Percentiles rank a stretch among this genome's conserved stretches.
phyloP scores from a whole-genome alignment of 2,329 filamentous ascomycete genomes.

The Thielaviopsis euricoi region DNA sequence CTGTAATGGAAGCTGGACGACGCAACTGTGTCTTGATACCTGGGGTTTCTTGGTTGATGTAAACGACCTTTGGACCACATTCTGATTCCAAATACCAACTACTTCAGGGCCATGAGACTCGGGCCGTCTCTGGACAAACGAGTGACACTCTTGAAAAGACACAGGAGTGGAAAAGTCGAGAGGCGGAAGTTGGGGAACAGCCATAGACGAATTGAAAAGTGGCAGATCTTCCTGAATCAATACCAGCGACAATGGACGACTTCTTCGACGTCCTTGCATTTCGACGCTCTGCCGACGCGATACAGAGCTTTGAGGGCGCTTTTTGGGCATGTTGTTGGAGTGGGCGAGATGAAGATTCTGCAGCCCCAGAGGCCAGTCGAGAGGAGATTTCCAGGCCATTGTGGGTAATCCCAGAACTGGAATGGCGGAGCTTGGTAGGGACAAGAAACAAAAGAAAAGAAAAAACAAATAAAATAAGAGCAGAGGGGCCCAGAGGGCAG shows the following conservation, averaged over 20 bases:
- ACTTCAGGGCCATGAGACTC: no score
- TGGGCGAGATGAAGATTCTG: neutral
- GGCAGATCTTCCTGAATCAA: neutral
- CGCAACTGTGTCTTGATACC: neutral
- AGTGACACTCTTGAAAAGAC: no score
- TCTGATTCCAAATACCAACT: no score
- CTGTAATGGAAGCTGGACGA: neutral
- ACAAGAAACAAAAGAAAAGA: no score
- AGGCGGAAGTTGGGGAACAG: neutral
- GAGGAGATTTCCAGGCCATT: neutral
- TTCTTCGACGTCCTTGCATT: neutral
- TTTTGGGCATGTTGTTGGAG: neutral
- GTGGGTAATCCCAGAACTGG: neutral
- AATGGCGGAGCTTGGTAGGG: no score
- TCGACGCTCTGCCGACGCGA: neutral
- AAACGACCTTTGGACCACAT: no score
- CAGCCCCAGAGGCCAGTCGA: neutral
- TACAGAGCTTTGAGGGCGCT: neutral
- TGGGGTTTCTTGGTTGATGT: neutral
- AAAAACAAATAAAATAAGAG: no score
- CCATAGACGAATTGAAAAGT: neutral
- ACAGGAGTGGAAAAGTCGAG: neutral
- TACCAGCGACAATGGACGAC: neutral
- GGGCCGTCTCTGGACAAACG: no score
- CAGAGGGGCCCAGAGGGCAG: no score